phyloP scores from a whole-genome alignment of 768 basidiomycete species.

The Mycena pura region DNA sequence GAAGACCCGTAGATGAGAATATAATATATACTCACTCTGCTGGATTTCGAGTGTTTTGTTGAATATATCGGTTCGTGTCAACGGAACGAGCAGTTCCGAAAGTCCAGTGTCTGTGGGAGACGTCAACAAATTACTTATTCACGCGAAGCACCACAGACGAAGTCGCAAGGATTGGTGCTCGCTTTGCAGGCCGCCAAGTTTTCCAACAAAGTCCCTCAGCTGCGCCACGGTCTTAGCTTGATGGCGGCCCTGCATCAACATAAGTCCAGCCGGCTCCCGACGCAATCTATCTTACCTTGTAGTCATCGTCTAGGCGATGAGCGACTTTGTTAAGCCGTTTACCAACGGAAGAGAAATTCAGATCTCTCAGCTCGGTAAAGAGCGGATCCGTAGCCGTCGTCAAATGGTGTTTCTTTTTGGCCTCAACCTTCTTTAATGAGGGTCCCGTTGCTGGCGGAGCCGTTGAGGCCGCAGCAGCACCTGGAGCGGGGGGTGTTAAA shows the following conservation, averaged over 20 bases:
- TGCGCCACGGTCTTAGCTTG: constrained; percentile 92
- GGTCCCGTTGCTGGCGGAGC: constrained; percentile 51
- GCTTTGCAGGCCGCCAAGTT: constrained; percentile 87
- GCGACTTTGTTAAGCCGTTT: constrained; percentile 82
- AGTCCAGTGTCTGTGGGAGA: constrained; percentile 80
- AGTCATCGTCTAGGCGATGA: constrained; percentile 87
- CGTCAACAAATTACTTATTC: constrained; percentile 6
- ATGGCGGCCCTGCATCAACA: constrained; percentile 65
- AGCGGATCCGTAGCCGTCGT: constrained; percentile 81
- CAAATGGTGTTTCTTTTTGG: constrained; percentile 89
- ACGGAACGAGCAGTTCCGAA: constrained; percentile 88
- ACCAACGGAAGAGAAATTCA: constrained; percentile 92
- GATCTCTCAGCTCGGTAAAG: constrained; percentile 82
- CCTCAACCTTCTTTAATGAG: constrained; percentile 67
- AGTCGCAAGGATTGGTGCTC: constrained; percentile 90
- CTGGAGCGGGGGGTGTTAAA: constrained; percentile 60
- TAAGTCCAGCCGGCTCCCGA: not conserved
- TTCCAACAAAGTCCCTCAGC: constrained; percentile 93
- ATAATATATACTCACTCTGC: constrained; percentile 68
- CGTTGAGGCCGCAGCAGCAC: constrained; percentile 46
- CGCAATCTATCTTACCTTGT: constrained; percentile 63
- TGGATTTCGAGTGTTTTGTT: constrained; percentile 94
- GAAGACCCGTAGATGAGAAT: constrained; percentile 12
- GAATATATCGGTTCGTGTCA: constrained; percentile 87
- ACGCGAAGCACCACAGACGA: constrained; percentile 66